Evolutionary conservation across 2,329 filamentous ascomycete species (phyloP).

Genomic region (Ceratocystis cubensis): DNA sequence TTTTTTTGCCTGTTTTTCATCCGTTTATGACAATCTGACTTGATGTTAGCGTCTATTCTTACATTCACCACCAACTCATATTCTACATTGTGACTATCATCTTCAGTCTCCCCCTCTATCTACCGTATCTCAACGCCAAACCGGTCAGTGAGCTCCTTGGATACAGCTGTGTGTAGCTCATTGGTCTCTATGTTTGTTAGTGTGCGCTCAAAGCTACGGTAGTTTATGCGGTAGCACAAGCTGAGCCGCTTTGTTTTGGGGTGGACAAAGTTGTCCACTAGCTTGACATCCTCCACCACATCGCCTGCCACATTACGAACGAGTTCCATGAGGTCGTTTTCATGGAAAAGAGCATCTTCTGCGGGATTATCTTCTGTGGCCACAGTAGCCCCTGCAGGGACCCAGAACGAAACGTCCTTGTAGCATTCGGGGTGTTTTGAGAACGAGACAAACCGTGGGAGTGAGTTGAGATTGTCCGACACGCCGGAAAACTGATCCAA

Average conservation of each 20-base stretch:
- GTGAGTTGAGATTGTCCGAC: constrained; percentile 35
- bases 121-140: constrained; percentile 65
- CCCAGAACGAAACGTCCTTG: constrained; percentile 93
- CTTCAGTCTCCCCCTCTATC: constrained; percentile 22
- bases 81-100: constrained; percentile 23
- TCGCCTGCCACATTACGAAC: constrained; percentile 74
- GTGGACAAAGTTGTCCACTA: constrained; percentile 79
- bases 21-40: not conserved
- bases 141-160: constrained; percentile 49
- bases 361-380: constrained; percentile 30
- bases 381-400: constrained; percentile 32
- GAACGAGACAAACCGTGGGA: constrained; percentile 67
- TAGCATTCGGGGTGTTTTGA: constrained; percentile 82
- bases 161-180: constrained; percentile 57
- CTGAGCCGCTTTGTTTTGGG: constrained; percentile 73
- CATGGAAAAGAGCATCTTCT: constrained; percentile 55
- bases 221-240: constrained; percentile 85
- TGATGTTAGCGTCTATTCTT: not conserved
- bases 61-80: not conserved
- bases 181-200: constrained; percentile 76
- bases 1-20: constrained; percentile 1
- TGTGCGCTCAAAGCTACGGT: constrained; percentile 82
- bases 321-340: constrained; percentile 96
- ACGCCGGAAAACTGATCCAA: constrained; percentile 66
- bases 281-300: constrained; percentile 70